Evolutionary conservation across 208 protist genomes (phyloP), one percentile per base, ranked within the genome.

Genomic region (Trypanosoma theileri): DNA sequence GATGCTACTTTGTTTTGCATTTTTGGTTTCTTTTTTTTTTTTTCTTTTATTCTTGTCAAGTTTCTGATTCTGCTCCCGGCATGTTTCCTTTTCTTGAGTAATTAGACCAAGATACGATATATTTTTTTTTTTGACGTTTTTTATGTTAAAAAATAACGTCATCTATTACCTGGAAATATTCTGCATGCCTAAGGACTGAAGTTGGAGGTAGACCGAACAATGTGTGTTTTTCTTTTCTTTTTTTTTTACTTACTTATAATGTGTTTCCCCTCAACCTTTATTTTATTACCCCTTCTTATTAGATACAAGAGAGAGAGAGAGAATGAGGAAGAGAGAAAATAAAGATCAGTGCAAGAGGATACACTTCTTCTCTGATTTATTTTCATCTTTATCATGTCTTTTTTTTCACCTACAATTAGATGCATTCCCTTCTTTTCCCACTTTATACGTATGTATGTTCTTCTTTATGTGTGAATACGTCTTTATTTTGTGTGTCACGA

Each of bases 1-100:
- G 28, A 21, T 22, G 26, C 16, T 59, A 42, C 46, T 73, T 65
- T 64, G 66, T 57, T 63, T 22, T 4, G 40, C 50, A 8, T 21
- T 48, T 4, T 70, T 57, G 16, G 54, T 21, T 56, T 42, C 3
- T 59, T 67, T 51, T 66, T 76, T 46, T 56, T 77, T 77, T 77
- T 82, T 63, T 61, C 54, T 74, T 42, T 58, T n/a, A 21, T 24
- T 59, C 19, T 26, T 0, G 21, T 59, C 21, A 10, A 17, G 7
- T 60, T 59, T 46, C 16, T 24, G 64, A 40, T 50, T 48, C 16
- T 50, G 52, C 22, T 31, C 6, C 40, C n/a, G 10, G 40, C 46
- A 24, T n/a, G 9, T 28, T 14, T 35, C 31, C 13, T 59, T 66
- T 41, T 6, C 28, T 35, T 35, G 28, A 35, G 28, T 1, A 35